Conservation (phyloP, 2,329 filamentous ascomycete species). For the Sporothrix mexicana region DNA sequence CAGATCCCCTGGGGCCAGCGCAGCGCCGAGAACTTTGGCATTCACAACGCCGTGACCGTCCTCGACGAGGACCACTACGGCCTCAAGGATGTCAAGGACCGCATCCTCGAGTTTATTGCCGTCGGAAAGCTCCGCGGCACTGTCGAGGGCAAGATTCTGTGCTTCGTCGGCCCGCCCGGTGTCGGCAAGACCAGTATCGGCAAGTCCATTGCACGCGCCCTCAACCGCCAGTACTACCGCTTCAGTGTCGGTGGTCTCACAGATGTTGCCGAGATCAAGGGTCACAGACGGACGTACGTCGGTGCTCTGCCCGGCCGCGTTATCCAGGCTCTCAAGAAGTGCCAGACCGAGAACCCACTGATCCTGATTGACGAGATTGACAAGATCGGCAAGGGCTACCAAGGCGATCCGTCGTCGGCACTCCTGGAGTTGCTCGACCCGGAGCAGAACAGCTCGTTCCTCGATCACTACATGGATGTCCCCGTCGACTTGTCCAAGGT, state of each 20-base stretch:
- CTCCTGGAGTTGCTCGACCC: conserved; percentile 92
- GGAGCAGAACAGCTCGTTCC: conserved; percentile 95
- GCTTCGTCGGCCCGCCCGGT: conserved; percentile 95
- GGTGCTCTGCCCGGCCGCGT: conserved; percentile 94
- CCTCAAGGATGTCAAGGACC: conserved; percentile 96
- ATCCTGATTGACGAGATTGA: conserved; percentile 97
- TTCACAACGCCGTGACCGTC: conserved; percentile 86
- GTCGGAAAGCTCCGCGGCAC: conserved; percentile 96
- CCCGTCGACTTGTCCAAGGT: conserved; percentile 97
- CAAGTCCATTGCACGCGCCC: conserved; percentile 92
- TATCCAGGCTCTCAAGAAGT: conserved; percentile 98
- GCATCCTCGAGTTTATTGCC: conserved; percentile 96
- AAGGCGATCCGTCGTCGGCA: conserved; percentile 94
- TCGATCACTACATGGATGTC: conserved; percentile 98
- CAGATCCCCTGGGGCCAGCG: conserved; percentile 97
- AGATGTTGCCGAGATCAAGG: conserved; percentile 98
- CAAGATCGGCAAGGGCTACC: conserved; percentile 95
- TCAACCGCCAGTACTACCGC: conserved; percentile 96
- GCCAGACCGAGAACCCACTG: conserved; percentile 96
- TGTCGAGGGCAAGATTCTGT: conserved; percentile 97
- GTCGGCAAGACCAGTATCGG: conserved; percentile 99
- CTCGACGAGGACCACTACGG: conserved; percentile 97
- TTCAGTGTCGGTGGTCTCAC: conserved; percentile 97
- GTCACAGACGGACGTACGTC: conserved; percentile 93
- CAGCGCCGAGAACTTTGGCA: conserved; percentile 95